Base-by-base conservation (phyloP, 768 basidiomycete genomes). In the Boletus barrowsii region DNA sequence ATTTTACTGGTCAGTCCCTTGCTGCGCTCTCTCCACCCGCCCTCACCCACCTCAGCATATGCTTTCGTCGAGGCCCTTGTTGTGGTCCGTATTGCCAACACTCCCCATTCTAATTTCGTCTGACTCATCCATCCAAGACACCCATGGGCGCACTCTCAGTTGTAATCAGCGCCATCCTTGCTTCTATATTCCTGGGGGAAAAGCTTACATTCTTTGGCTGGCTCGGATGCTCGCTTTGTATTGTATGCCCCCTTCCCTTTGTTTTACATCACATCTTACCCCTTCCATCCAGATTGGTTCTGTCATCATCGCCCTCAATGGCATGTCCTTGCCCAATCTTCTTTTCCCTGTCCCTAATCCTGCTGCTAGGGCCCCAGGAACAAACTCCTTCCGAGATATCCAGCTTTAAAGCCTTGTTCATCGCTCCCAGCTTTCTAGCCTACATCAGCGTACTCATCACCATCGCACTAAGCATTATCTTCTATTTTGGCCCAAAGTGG, bases 111-210 rank as follows among this genome's bases (percentile, higher is more conserved):
- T 22, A 53, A 48, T 35, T 44, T 26, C 24, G 39, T 20, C 55
- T 57, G 32, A 64, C 51, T 4, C 40, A 8, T 15, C 10, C 41
- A 17, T 41, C 10, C 42, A 52, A 89, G 86, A 98, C 96, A 37
- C 97, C 96, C 3, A 82, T 99, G 62, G 96, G 96, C 40, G 94
- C 96, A 9, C 82, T 99, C 51, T 94, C 93, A 18, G 97, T 99
- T 61, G 97, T 99, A 60, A 79, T 98, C 59, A 96, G 87, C 69
- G 94, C 95, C 47, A 88, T 96, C 33, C 75, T 98, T 17, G 95
- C 95, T 8, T 94, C 92, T 30, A 77, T 96, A 59, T 91, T 98
- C 75, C 87, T 99, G 63, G 85, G 95, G 45, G 96, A 98, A 70
- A 91, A 79, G 50, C 81, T 99, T 42, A 90, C 87, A 35, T 92